Base-by-base conservation (phyloP, 2,329 filamentous ascomycete genomes). In the Stachybotrys echinatus region DNA sequence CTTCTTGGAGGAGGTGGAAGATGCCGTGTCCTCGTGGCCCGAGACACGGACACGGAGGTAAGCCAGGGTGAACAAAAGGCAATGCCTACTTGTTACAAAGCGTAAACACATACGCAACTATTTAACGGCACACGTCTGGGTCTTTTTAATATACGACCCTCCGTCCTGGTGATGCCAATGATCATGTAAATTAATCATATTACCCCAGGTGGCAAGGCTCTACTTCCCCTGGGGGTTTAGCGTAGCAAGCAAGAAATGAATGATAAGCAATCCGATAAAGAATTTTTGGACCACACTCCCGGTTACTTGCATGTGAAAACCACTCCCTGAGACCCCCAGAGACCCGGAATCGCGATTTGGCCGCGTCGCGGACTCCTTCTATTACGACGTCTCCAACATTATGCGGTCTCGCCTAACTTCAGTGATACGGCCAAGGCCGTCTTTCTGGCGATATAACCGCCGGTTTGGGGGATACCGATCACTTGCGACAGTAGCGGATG, bases 1-100 rank as follows among this genome's bases (percentile, higher is more conserved):
- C 0, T 99, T 97, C 66, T 69, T 97, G 55, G 90, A 95, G 59
- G 92, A 96, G 70, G 87, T 97, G 21, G 89, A 95, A 55, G 90
- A 95, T 70, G 88, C 88, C 18, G 91, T 96, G 2, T 81, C 81
- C 44, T 84, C 82, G 20, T 97, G 94, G 94, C 90, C 92, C 3
- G 89, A 92, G 58, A 74, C 77, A 19, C 53, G 59, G 7, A 54
- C 50, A 3, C 59, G 63, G 50, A 54, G 61, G 45, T 67, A 45
- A 54, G 46, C 12, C n/a, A n/a, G n/a, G n/a, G n/a, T n/a, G n/a
- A n/a, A n/a, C n/a, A n/a, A n/a, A n/a, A n/a, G n/a, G n/a, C n/a
- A n/a, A n/a, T n/a, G n/a, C n/a, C n/a, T n/a, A n/a, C n/a, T n/a
- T n/a, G n/a, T n/a, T n/a, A n/a, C n/a, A n/a, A n/a, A n/a, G n/a